These are phyloP conservation scores for Stevia rebaudiana DNA, from an alignment of 140 eudicot species.

Conservation along the genomic window DNA sequence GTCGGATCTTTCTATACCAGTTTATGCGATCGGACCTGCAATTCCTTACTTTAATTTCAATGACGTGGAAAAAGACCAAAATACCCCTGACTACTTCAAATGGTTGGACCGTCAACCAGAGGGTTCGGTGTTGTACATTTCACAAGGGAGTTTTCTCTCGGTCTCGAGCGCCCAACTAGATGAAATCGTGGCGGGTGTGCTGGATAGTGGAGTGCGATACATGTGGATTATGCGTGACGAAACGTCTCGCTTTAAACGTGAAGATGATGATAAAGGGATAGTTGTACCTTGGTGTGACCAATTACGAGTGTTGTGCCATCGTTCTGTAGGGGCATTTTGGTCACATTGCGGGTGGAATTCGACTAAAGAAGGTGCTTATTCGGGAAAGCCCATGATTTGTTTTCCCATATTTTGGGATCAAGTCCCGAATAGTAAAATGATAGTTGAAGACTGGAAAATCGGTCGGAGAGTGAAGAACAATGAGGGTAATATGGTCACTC, in stretches of 20 bases:
- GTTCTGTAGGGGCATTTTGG: constrained; percentile 67
- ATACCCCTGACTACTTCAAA: constrained; percentile 30
- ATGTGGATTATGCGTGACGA: constrained; percentile 55
- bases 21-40: constrained; percentile 56
- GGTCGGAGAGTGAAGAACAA: constrained; percentile 40
- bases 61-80: constrained; percentile 12
- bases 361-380: constrained; percentile 46
- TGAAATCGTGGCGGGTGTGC: constrained; percentile 50
- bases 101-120: constrained; percentile 58
- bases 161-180: constrained; percentile 53
- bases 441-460: constrained; percentile 67
- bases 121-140: constrained; percentile 55
- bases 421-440: constrained; percentile 40
- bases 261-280: constrained; percentile 35
- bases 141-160: constrained; percentile 77
- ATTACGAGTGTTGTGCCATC: constrained; percentile 54
- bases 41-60: constrained; percentile 42
- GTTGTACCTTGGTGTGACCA: constrained; percentile 78
- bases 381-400: constrained; percentile 67
- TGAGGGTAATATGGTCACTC: constrained; percentile 29
- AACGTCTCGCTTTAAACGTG: constrained; percentile 3
- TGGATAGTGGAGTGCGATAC: constrained; percentile 48
- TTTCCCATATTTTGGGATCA: constrained; percentile 61
- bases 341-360: constrained; percentile 91
- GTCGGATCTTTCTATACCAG: constrained; percentile 26